Evolutionary conservation across 805 yeast species (phyloP), one percentile per base, ranked within the genome.

Genomic region (Metahyphopichia silvanorum): DNA sequence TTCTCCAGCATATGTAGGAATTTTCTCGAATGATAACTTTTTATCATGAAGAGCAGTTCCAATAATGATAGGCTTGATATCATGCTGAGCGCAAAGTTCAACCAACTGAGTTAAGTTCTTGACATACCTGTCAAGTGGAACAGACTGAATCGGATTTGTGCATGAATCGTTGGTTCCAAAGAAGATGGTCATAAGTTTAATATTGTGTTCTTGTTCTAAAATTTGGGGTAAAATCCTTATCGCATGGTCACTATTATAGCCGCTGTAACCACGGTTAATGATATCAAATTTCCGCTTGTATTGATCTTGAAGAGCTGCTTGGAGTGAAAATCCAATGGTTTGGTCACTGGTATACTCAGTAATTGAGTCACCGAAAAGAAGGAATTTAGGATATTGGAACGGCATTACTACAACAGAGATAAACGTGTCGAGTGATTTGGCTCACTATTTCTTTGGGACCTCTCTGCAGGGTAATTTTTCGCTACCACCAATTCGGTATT

Each of bases 141-240:
- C 86, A 15, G 59, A 57, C 39, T 63, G 70, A 30, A 50, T 37
- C 6, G 43, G 42, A 25, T 39, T 44, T 3, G 51, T 40, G 8
- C 37, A 25, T 1, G 65, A 60, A 53, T 88, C 97, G 49, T 88
- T 88, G 10, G 95, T 74, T 4, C 96, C 96, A 46, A 86, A 77
- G 51, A 83, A 87, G 2, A 87, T 60, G 8, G 79, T 75, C 37
- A 77, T 63, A 29, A 73, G 57, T 39, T 79, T 56, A 21, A 63
- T 37, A 16, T 47, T 42, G 18, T 37, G 34, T 29, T 59, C 85
- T 4, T 55, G 47, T 15, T 69, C 62, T 21, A 86, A 55, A 4
- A 85, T 44, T 29, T 65, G 56, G 12, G 61, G 63, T 18, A 65
- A 43, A 5, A 63, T 40, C 1, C 40, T 25, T 7, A 64, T 47